These are phyloP conservation scores for Capronia americana DNA, from an alignment of 2,329 filamentous ascomycete species.

Conservation along the genomic window DNA sequence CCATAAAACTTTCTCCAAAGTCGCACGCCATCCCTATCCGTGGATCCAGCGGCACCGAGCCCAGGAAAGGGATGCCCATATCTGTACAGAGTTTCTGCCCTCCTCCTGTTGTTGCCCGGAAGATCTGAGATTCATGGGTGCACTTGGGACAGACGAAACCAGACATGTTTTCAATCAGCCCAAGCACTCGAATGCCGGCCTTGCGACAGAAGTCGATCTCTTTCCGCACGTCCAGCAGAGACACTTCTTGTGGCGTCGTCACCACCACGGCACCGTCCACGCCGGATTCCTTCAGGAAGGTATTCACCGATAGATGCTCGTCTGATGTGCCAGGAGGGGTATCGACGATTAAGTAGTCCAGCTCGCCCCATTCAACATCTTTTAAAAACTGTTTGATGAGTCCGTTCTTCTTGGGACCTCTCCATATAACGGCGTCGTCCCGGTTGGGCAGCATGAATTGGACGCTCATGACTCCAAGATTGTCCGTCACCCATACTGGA, in stretches of 20 bases:
- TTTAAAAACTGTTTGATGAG: slow-evolving; percentile 97
- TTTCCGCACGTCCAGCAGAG: slow-evolving; percentile 89
- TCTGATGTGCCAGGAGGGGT: slow-evolving; percentile 95
- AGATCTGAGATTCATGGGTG: slow-evolving; percentile 80
- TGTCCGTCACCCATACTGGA: slow-evolving; percentile 94
- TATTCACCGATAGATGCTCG: slow-evolving; percentile 93
- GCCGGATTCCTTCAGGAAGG: slow-evolving; percentile 85
- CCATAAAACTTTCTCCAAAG: slow-evolving; percentile 96
- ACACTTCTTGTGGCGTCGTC: slow-evolving; percentile 93
- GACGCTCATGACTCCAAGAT: slow-evolving; percentile 93
- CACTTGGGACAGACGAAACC: slow-evolving; percentile 96
- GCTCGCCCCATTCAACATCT: slow-evolving; percentile 95
- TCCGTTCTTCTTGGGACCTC: slow-evolving; percentile 97
- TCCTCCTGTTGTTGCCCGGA: slow-evolving; percentile 88
- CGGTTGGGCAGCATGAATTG: slow-evolving; percentile 96
- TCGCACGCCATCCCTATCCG: slow-evolving; percentile 96
- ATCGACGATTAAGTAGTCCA: slow-evolving; percentile 92
- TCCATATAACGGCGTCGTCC: slow-evolving; percentile 96
- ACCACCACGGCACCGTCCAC: slow-evolving; percentile 93
- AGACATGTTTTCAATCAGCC: slow-evolving; percentile 97
- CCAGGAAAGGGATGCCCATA: slow-evolving; percentile 86
- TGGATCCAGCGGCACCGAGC: slow-evolving; percentile 88
- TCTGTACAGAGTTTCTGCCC: slow-evolving; percentile 80
- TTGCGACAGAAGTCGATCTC: slow-evolving; percentile 98
- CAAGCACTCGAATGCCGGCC: slow-evolving; percentile 85